A percentile compares a stretch with the other conserved stretches of the same genome.
phyloP scores from a whole-genome alignment of 78 protist genomes.

The slime mould (Dictyostelium discoideum) region DNA sequence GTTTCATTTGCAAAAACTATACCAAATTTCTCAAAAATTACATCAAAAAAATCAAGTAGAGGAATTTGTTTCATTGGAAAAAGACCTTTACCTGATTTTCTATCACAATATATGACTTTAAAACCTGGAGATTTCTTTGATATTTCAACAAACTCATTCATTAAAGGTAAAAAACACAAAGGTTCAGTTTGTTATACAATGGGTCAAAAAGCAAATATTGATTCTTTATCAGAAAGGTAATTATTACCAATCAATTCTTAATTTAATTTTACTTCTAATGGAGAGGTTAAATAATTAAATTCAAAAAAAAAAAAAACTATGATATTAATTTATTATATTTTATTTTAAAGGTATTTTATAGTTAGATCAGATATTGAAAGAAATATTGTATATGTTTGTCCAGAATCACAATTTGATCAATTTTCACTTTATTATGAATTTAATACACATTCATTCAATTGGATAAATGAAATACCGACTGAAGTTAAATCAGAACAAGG shows the following conservation, averaged over 20 bases:
- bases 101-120: slow-evolving; percentile 46
- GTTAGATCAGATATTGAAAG: slow-evolving; percentile 8
- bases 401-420: slow-evolving; percentile 28
- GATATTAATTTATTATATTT: neutral
- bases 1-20: slow-evolving; percentile 25
- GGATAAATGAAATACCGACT: slow-evolving; percentile 49
- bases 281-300: too few species aligned
- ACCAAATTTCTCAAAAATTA: slow-evolving; percentile 27
- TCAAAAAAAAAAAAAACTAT: neutral
- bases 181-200: slow-evolving; percentile 60
- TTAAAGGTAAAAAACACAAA: neutral
- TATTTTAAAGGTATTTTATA: neutral
- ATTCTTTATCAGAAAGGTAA: neutral
- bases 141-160: neutral
- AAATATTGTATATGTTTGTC: slow-evolving; percentile 57
- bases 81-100: slow-evolving; percentile 75
- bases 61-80: slow-evolving; percentile 94
- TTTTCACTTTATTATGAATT: neutral
- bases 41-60: slow-evolving; percentile 48
- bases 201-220: slow-evolving; percentile 73
- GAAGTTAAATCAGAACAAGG: neutral
- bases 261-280: too few species aligned
- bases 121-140: slow-evolving; percentile 32
- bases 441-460: neutral
- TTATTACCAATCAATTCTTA: neutral